phyloP scores from a whole-genome alignment of 306 rosid species.

The Malus orientalis region DNA sequence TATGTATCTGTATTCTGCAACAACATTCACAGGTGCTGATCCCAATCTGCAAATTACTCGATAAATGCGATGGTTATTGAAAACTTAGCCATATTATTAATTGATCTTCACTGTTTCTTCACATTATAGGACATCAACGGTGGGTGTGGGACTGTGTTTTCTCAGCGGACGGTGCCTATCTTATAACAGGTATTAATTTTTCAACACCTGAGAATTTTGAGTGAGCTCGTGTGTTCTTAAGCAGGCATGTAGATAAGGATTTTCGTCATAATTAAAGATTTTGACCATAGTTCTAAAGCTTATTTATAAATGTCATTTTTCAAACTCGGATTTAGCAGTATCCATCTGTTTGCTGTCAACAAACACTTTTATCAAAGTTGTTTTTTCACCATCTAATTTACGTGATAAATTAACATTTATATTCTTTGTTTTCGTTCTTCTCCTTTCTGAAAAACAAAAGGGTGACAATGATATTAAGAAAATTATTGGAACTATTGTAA shows the following conservation, averaged over 20 bases:
- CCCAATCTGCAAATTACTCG: not conserved
- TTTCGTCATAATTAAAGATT: not conserved
- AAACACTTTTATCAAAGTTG: not conserved
- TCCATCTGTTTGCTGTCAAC: not conserved
- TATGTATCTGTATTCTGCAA: conserved; percentile 24
- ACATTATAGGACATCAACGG: conserved; percentile 71
- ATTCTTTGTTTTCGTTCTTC: not conserved
- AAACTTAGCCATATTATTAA: not conserved
- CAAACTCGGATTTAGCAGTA: not conserved
- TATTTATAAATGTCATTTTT: not conserved
- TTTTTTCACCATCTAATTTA: not conserved
- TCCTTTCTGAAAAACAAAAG: not conserved
- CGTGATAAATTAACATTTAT: not conserved
- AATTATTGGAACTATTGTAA: not conserved
- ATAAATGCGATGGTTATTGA: not conserved
- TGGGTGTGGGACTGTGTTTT: conserved; percentile 99
- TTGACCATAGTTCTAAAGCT: not conserved
- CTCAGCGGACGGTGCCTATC: conserved; percentile 97
- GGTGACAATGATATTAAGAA: not conserved
- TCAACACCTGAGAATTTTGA: not conserved
- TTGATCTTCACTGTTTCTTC: conserved; percentile 6
- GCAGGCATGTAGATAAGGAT: not conserved
- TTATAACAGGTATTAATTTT: conserved; percentile 67
- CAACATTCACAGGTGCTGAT: conserved; percentile 7
- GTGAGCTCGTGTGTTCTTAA: not conserved